Percentiles rank a stretch among this genome's conserved stretches.
phyloP scores from a whole-genome alignment of 2,329 filamentous ascomycete species.

The Dactylonectria estremocensis region DNA sequence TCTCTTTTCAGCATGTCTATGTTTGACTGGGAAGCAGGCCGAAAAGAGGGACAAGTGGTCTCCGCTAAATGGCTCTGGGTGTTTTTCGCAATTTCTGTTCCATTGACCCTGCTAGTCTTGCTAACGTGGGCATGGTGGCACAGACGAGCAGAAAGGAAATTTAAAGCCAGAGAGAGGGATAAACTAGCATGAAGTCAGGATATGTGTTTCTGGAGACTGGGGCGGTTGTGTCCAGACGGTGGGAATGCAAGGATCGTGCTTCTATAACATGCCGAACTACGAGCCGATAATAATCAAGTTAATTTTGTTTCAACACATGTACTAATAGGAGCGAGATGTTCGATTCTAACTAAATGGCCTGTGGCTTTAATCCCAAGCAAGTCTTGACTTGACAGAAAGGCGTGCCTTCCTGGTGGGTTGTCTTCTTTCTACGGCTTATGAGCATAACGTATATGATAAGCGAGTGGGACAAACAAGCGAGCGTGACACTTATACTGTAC shows the following conservation, averaged over 20 bases:
- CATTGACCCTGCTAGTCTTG: not conserved
- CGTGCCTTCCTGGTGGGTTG: not conserved
- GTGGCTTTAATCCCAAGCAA: no score
- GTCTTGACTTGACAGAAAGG: no score
- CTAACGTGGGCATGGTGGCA: not conserved
- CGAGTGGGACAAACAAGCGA: no score
- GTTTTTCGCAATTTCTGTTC: not conserved
- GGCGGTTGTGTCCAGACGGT: no score
- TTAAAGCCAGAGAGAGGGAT: not conserved
- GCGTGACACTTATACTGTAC: no score
- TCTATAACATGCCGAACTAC: no score
- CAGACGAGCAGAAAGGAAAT: not conserved
- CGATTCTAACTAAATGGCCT: no score
- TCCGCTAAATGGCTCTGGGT: slow-evolving; percentile 4
- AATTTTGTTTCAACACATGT: no score
- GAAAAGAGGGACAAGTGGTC: not conserved
- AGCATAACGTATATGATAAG: no score
- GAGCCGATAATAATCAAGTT: no score
- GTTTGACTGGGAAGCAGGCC: slow-evolving; percentile 3
- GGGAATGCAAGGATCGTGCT: no score
- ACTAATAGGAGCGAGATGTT: no score
- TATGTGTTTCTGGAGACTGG: not conserved
- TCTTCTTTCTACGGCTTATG: slow-evolving; percentile 2
- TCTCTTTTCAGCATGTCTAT: slow-evolving; percentile 7
- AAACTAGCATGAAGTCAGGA: not conserved